A percentile compares a stretch with the other conserved stretches of the same genome.
Conservation (phyloP, 305 asterid genomes). For the Lippia alba region DNA sequence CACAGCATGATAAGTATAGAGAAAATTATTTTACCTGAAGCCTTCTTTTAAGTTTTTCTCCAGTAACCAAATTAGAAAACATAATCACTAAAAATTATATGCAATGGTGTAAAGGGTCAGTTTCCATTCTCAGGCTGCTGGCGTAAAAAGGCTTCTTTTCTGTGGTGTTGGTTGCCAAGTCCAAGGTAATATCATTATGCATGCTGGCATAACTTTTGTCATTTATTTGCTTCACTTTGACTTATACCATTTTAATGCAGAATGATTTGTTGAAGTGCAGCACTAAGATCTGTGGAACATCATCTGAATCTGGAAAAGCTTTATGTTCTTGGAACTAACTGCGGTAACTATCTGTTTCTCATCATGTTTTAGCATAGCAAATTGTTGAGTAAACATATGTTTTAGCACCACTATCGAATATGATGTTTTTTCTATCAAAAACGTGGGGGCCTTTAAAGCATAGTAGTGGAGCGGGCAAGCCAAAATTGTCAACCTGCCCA, state of each 20-base stretch:
- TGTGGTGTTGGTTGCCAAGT: constrained; percentile 99
- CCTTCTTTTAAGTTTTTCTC: constrained; percentile 4
- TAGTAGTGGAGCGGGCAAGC: too few species aligned
- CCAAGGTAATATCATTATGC: constrained; percentile 67
- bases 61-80: not conserved
- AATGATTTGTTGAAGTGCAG: constrained; percentile 85
- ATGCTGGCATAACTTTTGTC: constrained; percentile 29
- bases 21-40: constrained; percentile 17
- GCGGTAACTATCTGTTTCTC: constrained; percentile 60
- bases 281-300: constrained; percentile 88
- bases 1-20: too few species aligned
- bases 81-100: not conserved
- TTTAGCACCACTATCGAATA: constrained; percentile 9
- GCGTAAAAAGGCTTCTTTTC: constrained; percentile 93
- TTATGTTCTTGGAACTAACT: constrained; percentile 94
- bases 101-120: constrained; percentile 24
- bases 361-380: constrained; percentile 22
- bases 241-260: constrained; percentile 66
- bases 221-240: constrained; percentile 44
- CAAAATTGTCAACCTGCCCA: too few species aligned
- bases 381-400: constrained; percentile 11
- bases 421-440: not conserved
- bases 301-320: constrained; percentile 95
- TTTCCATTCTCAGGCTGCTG: constrained; percentile 81
- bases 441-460: too few species aligned